These are phyloP conservation scores for Corchorus capsularis DNA, from an alignment of 345 rosid species.

Conservation along the genomic window DNA sequence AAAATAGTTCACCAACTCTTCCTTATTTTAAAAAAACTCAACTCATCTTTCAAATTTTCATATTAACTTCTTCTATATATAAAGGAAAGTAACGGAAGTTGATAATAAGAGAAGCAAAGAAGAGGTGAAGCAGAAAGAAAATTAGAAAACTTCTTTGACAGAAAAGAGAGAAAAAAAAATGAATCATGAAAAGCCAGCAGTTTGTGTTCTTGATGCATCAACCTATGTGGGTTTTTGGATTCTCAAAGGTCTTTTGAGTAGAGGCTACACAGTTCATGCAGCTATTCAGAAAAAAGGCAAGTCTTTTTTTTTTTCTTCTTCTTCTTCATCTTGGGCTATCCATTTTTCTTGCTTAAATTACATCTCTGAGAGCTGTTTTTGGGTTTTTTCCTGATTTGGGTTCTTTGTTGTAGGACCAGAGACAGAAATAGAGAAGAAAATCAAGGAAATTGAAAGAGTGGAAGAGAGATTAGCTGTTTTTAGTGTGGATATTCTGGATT, in stretches of 20 bases:
- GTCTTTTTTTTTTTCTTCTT: not conserved
- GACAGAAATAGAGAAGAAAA: slow-evolving; percentile 57
- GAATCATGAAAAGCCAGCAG: slow-evolving; percentile 47
- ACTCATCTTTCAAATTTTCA: slow-evolving; percentile 25
- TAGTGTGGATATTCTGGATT: slow-evolving; percentile 69
- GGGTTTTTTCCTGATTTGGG: not conserved
- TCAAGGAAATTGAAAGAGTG: slow-evolving; percentile 59
- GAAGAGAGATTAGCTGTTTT: slow-evolving; percentile 59
- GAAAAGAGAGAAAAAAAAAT: slow-evolving; percentile 4
- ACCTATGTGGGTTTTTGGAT: slow-evolving; percentile 87
- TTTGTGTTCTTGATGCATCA: slow-evolving; percentile 89
- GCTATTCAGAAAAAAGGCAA: slow-evolving; percentile 67
- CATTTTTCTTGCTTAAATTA: not conserved
- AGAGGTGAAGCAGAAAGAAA: not conserved
- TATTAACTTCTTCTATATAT: slow-evolving; percentile 23
- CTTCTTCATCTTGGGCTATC: not conserved
- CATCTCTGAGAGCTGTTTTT: not conserved
- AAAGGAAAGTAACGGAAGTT: slow-evolving; percentile 17
- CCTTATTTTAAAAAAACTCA: slow-evolving; percentile 28
- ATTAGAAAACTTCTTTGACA: not conserved
- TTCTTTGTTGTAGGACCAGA: slow-evolving; percentile 40
- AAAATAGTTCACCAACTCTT: slow-evolving; percentile 67
- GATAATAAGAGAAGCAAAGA: not conserved
- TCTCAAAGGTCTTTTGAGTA: slow-evolving; percentile 65
- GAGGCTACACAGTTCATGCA: slow-evolving; percentile 82